Evolutionary conservation across 176 grass and related monocot genomes (phyloP).

Genomic region (Puya raimondii): DNA sequence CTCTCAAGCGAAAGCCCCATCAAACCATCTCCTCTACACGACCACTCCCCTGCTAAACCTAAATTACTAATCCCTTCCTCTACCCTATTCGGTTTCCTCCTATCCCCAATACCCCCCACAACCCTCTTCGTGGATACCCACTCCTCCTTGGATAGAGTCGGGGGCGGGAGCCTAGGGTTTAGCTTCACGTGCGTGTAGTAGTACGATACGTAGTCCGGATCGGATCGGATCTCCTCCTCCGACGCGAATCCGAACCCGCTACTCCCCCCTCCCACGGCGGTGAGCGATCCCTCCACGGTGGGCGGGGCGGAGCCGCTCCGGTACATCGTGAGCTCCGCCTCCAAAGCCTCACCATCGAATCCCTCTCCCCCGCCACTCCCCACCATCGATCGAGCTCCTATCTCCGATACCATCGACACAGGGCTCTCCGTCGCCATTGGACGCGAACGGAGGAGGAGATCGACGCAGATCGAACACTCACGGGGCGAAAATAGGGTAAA

Average conservation of each 20-base stretch:
- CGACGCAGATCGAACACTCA: conserved; percentile 19
- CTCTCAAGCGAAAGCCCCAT: conserved; percentile 55
- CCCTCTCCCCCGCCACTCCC: conserved; percentile 8
- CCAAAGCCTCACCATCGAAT: conserved; percentile 33
- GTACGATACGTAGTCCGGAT: conserved; percentile 75
- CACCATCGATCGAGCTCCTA: conserved; percentile 11
- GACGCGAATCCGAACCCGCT: conserved; percentile 39
- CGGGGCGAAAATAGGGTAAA: conserved; percentile 17
- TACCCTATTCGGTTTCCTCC: conserved; percentile 36
- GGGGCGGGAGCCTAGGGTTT: conserved; percentile 78
- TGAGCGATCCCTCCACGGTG: conserved; percentile 77
- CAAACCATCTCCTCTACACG: conserved; percentile 50
- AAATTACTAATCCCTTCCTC: conserved; percentile 37
- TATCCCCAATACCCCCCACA: conserved; percentile 69
- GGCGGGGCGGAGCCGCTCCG: conserved; percentile 89
- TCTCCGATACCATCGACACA: conserved; percentile 45
- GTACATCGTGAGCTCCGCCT: conserved; percentile 65
- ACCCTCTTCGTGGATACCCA: conserved; percentile 76
- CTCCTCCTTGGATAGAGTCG: conserved; percentile 83
- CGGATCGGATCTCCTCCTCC: conserved; percentile 61
- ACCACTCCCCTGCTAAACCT: conserved; percentile 49
- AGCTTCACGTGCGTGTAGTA: conserved; percentile 93
- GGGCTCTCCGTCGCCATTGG: conserved; percentile 46
- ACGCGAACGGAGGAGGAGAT: conserved; percentile 20
- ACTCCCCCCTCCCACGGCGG: conserved; percentile 40